A percentile compares a stretch with the other conserved stretches of the same genome.
Evolutionary conservation across 192 early-diverging fungal species (phyloP).

Genomic region (Coemansia sp.): DNA sequence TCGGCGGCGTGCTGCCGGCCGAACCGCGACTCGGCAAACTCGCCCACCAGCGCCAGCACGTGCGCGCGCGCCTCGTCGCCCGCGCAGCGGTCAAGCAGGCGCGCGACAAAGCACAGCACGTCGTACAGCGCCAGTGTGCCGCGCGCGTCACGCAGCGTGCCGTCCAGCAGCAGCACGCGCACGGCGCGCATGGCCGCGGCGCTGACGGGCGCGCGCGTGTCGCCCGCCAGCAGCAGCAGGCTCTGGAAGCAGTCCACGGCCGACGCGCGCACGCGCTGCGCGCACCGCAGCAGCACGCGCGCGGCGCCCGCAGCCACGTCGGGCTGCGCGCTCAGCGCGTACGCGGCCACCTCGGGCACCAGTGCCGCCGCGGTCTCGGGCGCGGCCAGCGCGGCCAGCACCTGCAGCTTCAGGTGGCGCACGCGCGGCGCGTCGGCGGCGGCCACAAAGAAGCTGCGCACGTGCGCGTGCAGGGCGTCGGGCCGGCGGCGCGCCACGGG

Average conservation of each 20-base stretch:
- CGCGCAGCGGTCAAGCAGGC: slow-evolving; percentile 12
- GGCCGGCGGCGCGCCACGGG: slow-evolving; percentile 69
- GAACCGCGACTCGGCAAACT: slow-evolving; percentile 62
- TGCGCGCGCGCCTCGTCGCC: slow-evolving; percentile 67
- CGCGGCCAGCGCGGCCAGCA: slow-evolving; percentile 66
- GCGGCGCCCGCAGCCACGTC: slow-evolving; percentile 32
- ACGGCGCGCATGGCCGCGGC: slow-evolving; percentile 28
- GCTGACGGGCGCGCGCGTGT: slow-evolving; percentile 17
- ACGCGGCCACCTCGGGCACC: slow-evolving; percentile 66
- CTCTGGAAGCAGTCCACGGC: slow-evolving; percentile 44
- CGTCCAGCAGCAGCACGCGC: slow-evolving; percentile 32
- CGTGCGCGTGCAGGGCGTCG: slow-evolving; percentile 63
- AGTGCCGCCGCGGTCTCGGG: slow-evolving; percentile 65
- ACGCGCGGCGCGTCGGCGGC: slow-evolving; percentile 74
- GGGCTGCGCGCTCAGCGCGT: slow-evolving; percentile 23
- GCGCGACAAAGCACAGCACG: slow-evolving; percentile 33
- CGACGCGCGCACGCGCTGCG: slow-evolving; percentile 45
- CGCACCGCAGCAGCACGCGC: slow-evolving; percentile 33
- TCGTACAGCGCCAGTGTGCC: slow-evolving; percentile 42
- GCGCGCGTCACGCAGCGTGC: slow-evolving; percentile 38
- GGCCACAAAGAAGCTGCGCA: slow-evolving; percentile 77
- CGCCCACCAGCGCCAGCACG: slow-evolving; percentile 82
- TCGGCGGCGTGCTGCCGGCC: slow-evolving; percentile 68
- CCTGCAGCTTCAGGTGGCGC: slow-evolving; percentile 79
- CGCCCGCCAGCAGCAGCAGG: slow-evolving; percentile 29